These are phyloP conservation scores for Saccharomyces hybrid DNA, from an alignment of 1,139 yeast species.

Conservation along the genomic window DNA sequence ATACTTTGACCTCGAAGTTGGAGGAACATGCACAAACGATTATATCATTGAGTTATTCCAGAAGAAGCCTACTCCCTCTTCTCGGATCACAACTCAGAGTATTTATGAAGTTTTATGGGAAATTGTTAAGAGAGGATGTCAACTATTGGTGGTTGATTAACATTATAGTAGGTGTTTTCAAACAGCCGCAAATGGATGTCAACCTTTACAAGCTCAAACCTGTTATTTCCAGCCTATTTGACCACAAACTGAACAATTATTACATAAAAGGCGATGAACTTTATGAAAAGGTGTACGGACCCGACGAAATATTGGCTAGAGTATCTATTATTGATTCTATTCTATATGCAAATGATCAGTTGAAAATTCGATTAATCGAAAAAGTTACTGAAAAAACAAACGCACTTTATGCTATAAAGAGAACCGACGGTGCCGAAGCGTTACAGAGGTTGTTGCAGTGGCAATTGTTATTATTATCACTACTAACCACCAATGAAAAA, in stretches of 20 bases:
- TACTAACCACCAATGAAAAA: slow-evolving; percentile 19
- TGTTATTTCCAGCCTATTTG: slow-evolving; percentile 47
- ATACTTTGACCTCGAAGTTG: slow-evolving; percentile 29
- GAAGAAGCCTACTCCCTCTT: slow-evolving; percentile 64
- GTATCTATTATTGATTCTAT: slow-evolving; percentile 44
- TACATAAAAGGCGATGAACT: slow-evolving; percentile 25
- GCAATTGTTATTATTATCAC: slow-evolving; percentile 42
- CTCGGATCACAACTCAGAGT: slow-evolving; percentile 37
- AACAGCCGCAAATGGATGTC: slow-evolving; percentile 47
- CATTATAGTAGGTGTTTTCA: slow-evolving; percentile 42
- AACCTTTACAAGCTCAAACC: slow-evolving; percentile 56
- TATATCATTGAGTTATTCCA: slow-evolving; percentile 47
- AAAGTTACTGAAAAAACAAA: slow-evolving; percentile 38
- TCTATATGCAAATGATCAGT: slow-evolving; percentile 32
- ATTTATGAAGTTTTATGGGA: slow-evolving; percentile 15
- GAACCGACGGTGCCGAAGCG: slow-evolving; percentile 65
- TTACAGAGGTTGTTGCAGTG: slow-evolving; percentile 53
- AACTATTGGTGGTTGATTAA: slow-evolving; percentile 47
- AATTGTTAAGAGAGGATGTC: slow-evolving; percentile 27
- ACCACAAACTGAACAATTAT: slow-evolving; percentile 27
- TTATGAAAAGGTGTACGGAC: slow-evolving; percentile 51
- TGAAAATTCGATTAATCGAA: slow-evolving; percentile 39
- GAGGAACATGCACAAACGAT: slow-evolving; percentile 39
- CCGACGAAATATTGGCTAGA: slow-evolving; percentile 50
- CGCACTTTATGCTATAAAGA: slow-evolving; percentile 44